These are phyloP conservation scores for Agastache rugosa DNA, from an alignment of 257 asterid genomes.

Conservation along the genomic window DNA sequence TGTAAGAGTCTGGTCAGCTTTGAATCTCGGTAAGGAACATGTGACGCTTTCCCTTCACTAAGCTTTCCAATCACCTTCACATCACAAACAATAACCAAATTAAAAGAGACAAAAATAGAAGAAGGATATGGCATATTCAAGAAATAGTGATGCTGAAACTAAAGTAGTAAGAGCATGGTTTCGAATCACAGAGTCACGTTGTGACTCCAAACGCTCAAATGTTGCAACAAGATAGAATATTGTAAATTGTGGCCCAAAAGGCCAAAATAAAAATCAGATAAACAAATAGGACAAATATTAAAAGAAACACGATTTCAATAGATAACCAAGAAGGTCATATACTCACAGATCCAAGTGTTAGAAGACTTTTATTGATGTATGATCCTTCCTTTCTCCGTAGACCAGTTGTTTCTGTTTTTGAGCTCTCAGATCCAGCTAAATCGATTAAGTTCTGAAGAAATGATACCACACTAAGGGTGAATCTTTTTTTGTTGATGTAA, in stretches of 20 bases:
- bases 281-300: slow-evolving; percentile 3
- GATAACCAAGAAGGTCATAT: slow-evolving; percentile 14
- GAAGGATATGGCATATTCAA: slow-evolving; percentile 24
- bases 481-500: slow-evolving; percentile 2
- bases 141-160: not conserved
- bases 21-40: slow-evolving; percentile 98
- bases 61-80: slow-evolving; percentile 94
- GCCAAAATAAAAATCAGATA: slow-evolving; percentile 9
- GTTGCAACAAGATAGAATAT: slow-evolving; percentile 12
- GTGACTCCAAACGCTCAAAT: not conserved
- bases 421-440: slow-evolving; percentile 98
- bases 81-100: slow-evolving; percentile 33
- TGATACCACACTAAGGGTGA: slow-evolving; percentile 33
- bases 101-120: slow-evolving; percentile 25
- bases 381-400: slow-evolving; percentile 97
- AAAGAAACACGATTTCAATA: slow-evolving; percentile 8
- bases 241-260: slow-evolving; percentile 11
- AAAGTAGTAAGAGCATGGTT: slow-evolving; percentile 8
- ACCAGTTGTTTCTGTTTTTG: slow-evolving; percentile 98
- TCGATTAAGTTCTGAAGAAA: slow-evolving; percentile 81
- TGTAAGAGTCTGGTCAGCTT: slow-evolving; percentile 96
- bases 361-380: slow-evolving; percentile 95
- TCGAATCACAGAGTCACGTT: not conserved
- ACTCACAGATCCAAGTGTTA: slow-evolving; percentile 98
- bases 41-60: slow-evolving; percentile 96